Percentiles rank a stretch among this genome's conserved stretches.
These are phyloP conservation scores for Phaeosphaeria sp. DNA, from an alignment of 2,329 filamentous ascomycete species.

Conservation along the genomic window DNA sequence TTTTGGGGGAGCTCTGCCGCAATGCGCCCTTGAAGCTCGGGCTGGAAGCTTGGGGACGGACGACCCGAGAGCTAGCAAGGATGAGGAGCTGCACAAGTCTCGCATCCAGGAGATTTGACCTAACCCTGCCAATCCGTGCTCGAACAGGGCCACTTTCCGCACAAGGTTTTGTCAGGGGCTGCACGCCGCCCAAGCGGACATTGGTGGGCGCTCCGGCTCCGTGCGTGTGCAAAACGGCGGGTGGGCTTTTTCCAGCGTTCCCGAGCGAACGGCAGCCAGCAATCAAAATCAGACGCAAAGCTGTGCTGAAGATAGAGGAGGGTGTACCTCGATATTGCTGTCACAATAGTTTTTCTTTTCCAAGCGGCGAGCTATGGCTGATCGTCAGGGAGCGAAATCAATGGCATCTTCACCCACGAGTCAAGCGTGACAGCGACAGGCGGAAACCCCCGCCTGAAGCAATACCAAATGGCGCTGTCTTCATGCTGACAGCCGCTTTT, in stretches of 20 bases:
- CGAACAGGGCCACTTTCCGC: constrained; percentile 29
- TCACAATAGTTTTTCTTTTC: neutral
- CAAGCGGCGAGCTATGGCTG: constrained; percentile 1
- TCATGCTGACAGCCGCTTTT: constrained; percentile 29
- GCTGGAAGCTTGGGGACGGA: constrained; percentile 40
- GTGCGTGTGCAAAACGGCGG: constrained; percentile 19
- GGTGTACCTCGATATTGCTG: constrained; percentile 5
- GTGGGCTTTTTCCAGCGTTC: constrained; percentile 2
- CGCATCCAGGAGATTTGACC: constrained; percentile 43
- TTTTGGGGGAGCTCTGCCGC: constrained; percentile 45
- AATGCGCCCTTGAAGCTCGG: constrained; percentile 33
- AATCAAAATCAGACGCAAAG: constrained; percentile 12
- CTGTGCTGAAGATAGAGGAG: constrained; percentile 5
- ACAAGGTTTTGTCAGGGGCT: constrained; percentile 40
- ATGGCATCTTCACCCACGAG: constrained; percentile 18
- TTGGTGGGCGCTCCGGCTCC: constrained; percentile 9
- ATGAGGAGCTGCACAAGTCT: constrained; percentile 39
- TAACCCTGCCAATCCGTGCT: constrained; percentile 38
- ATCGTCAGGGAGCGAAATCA: constrained; percentile 11
- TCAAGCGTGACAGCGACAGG: constrained; percentile 21
- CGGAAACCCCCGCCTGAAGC: constrained; percentile 28
- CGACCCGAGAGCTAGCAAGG: constrained; percentile 41
- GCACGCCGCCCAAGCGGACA: constrained; percentile 15
- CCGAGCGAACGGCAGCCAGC: constrained; percentile 10
- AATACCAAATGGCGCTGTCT: constrained; percentile 24